phyloP scores from a whole-genome alignment of 495 filamentous ascomycete genomes.

The Rhypophila decipiens region DNA sequence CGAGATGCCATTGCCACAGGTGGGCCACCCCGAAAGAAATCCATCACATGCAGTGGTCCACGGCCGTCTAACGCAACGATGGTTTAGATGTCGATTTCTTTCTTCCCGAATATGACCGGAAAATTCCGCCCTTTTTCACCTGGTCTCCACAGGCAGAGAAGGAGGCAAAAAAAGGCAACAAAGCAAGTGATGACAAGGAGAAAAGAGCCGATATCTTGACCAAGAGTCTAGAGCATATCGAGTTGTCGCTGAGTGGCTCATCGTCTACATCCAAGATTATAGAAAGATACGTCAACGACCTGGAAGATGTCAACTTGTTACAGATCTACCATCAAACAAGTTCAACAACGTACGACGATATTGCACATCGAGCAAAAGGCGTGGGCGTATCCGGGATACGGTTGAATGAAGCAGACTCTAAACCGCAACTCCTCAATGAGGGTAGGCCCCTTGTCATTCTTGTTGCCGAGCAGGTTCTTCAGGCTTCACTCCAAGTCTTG shows the following conservation, averaged over 20 bases:
- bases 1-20: not conserved
- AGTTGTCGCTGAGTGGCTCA: not conserved
- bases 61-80: not conserved
- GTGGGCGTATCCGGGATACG: no score
- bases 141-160: not conserved
- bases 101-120: not conserved
- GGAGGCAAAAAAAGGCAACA: not conserved
- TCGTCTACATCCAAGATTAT: no score
- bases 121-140: not conserved
- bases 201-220: not conserved
- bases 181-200: not conserved
- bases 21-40: no score
- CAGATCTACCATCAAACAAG: not conserved
- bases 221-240: not conserved
- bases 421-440: no score
- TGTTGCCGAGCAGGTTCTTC: not conserved
- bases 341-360: not conserved
- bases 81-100: not conserved
- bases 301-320: no score
- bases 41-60: no score
- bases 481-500: not conserved
- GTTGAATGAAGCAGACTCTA: no score
- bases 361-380: not conserved
- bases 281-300: no score
- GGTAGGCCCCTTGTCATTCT: not conserved